Evolutionary conservation across 331 rosid genomes (phyloP).

Genomic region (Malus hybrid): DNA sequence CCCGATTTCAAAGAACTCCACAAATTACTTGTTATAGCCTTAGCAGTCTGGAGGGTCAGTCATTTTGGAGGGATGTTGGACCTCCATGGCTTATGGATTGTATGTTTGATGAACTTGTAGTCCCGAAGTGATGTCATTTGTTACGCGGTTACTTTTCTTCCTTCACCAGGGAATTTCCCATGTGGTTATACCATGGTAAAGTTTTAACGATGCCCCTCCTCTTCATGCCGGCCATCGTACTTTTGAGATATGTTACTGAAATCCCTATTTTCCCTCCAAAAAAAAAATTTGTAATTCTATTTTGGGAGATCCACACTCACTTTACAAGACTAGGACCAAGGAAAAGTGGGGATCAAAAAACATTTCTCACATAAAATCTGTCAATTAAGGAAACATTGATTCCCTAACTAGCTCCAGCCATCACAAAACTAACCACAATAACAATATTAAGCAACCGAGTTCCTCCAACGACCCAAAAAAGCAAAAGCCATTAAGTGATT

Average conservation of each 20-base stretch:
- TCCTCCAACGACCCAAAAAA: neutral
- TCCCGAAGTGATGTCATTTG: neutral
- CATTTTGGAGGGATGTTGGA: too few relatives aligned
- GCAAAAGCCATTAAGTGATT: neutral
- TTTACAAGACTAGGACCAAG: neutral
- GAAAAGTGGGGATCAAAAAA: neutral
- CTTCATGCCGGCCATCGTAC: too few relatives aligned
- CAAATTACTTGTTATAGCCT: too few relatives aligned
- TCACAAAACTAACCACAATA: neutral
- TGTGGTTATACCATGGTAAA: neutral
- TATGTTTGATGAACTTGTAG: too few relatives aligned
- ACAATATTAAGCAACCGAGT: neutral
- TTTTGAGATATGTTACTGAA: neutral
- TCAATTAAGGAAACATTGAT: neutral
- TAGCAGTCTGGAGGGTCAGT: too few relatives aligned
- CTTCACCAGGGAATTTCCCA: neutral
- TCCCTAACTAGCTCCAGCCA: neutral
- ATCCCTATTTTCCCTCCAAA: neutral
- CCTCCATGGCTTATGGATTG: too few relatives aligned
- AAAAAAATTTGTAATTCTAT: neutral
- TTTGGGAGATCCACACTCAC: neutral
- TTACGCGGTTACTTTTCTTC: neutral
- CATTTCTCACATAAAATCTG: neutral
- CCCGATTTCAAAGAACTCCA: too few relatives aligned
- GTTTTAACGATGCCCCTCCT: neutral